These are phyloP conservation scores for Suhomyces bolitotheri DNA, from an alignment of 1,139 yeast species.

Conservation along the genomic window DNA sequence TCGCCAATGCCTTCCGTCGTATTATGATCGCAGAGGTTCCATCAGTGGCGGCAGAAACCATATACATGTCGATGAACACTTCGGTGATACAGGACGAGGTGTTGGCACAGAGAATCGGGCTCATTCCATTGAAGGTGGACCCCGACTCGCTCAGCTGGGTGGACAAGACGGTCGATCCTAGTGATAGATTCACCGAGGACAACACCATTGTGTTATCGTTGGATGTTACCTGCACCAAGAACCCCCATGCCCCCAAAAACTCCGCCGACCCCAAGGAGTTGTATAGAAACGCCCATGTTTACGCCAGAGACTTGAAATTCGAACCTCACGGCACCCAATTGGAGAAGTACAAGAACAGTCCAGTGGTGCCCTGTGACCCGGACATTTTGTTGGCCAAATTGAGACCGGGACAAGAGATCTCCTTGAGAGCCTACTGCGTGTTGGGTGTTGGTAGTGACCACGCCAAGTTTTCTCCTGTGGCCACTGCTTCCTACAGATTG, in stretches of 20 bases:
- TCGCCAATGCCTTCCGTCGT: constrained; percentile 95
- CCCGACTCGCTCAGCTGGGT: constrained; percentile 88
- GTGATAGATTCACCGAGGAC: constrained; percentile 75
- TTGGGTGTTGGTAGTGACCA: constrained; percentile 93
- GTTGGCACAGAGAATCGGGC: constrained; percentile 90
- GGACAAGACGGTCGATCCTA: constrained; percentile 62
- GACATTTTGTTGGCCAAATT: constrained; percentile 86
- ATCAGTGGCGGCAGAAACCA: constrained; percentile 89
- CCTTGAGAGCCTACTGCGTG: constrained; percentile 85
- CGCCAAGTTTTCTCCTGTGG: constrained; percentile 95
- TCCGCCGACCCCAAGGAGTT: constrained; percentile 81
- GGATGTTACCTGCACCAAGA: constrained; percentile 79
- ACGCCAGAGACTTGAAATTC: constrained; percentile 84
- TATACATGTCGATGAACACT: constrained; percentile 88
- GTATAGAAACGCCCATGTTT: constrained; percentile 81
- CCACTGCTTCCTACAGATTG: constrained; percentile 95
- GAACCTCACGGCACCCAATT: constrained; percentile 90
- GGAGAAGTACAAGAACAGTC: constrained; percentile 63
- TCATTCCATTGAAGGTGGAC: constrained; percentile 84
- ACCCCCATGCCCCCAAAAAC: constrained; percentile 78
- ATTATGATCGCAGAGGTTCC: constrained; percentile 97
- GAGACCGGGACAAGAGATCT: constrained; percentile 96
- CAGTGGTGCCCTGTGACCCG: constrained; percentile 81
- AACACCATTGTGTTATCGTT: constrained; percentile 85
- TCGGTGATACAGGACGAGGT: constrained; percentile 97